Base-by-base conservation (phyloP, 768 basidiomycete genomes). In the Tephrocybe sp. region DNA sequence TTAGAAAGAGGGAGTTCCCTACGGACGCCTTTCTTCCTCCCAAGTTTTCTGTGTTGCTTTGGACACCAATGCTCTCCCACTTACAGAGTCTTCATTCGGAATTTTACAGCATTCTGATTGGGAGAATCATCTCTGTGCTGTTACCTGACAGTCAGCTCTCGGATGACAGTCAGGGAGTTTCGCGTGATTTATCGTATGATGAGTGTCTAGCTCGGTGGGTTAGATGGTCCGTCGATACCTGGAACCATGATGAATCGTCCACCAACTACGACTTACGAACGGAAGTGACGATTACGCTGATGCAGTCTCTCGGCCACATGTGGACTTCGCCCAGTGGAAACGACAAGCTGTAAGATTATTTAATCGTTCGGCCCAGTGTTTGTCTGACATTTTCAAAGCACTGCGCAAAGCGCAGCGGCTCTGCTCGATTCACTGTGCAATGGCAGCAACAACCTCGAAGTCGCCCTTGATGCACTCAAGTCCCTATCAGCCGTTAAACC, bases 181-280 rank as follows among this genome's bases (percentile, higher is more conserved):
- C 60, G 61, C 33, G 53, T 36, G 78, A 79, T 60, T 46, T 64
- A 6, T 73, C 81, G 1, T 83, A 83, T 60, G 72, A 76, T 39
- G 66, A 73, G 48, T 86, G 83, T 57, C 68, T 90, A 9, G 83
- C 85, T 10, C 78, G 80, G 46, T 92, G 90, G 90, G 78, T 69
- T 4, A 68, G 73, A 17, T 92, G 89, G 89, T 70, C 73, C 26
- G 63, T 78, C 20, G 71, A 76, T 33, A 68, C 60, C 11, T 76
- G 69, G 68, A 66, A 67, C 8, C 60, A 54, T 14, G 63, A 62
- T 17, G 59, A 63, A 10, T 44, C 49, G n/a, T 60, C 65, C 26
- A 55, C 60, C 12, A 76, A 73, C 22, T 57, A 58, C 13, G 72
- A 79, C 49, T 50, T 83, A 26, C 71, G 69, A 51, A 79, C 72